phyloP scores from a whole-genome alignment of 2,329 filamentous ascomycete species.

The Pseudopithomyces chartarum region DNA sequence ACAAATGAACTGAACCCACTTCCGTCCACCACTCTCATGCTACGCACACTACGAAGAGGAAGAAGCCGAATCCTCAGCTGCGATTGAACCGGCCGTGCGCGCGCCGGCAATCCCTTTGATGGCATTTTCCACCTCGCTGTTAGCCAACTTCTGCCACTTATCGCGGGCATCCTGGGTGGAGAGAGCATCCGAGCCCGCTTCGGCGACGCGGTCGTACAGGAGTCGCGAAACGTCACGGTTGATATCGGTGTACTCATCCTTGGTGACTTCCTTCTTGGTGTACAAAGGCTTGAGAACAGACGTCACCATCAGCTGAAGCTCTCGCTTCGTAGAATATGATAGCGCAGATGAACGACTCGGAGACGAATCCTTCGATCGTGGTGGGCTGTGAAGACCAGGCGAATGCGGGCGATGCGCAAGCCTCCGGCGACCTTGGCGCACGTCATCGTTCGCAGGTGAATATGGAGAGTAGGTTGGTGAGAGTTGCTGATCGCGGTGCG shows the following conservation, averaged over 20 bases:
- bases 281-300: slow-evolving; percentile 82
- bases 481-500: slow-evolving; percentile 54
- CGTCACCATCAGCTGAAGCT: slow-evolving; percentile 87
- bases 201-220: slow-evolving; percentile 73
- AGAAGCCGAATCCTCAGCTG: slow-evolving; percentile 36
- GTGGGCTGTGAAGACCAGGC: slow-evolving; percentile 45
- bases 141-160: slow-evolving; percentile 77
- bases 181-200: slow-evolving; percentile 55
- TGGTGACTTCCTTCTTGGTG: slow-evolving; percentile 76
- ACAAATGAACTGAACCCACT: neutral
- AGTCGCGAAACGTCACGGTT: slow-evolving; percentile 88
- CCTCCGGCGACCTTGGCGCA: slow-evolving; percentile 43
- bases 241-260: slow-evolving; percentile 90
- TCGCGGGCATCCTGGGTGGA: slow-evolving; percentile 67
- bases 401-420: slow-evolving; percentile 32
- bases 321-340: slow-evolving; percentile 83
- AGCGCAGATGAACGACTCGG: slow-evolving; percentile 67
- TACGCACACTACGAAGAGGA: slow-evolving; percentile 16
- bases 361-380: slow-evolving; percentile 67
- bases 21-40: neutral
- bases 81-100: slow-evolving; percentile 22
- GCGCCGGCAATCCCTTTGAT: slow-evolving; percentile 50
- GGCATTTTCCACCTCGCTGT: slow-evolving; percentile 77
- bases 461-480: slow-evolving; percentile 75
- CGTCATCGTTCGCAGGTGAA: slow-evolving; percentile 51